Evolutionary conservation across 345 rosid species (phyloP), one percentile per base, ranked within the genome.

Genomic region (Hibiscus syriacus): DNA sequence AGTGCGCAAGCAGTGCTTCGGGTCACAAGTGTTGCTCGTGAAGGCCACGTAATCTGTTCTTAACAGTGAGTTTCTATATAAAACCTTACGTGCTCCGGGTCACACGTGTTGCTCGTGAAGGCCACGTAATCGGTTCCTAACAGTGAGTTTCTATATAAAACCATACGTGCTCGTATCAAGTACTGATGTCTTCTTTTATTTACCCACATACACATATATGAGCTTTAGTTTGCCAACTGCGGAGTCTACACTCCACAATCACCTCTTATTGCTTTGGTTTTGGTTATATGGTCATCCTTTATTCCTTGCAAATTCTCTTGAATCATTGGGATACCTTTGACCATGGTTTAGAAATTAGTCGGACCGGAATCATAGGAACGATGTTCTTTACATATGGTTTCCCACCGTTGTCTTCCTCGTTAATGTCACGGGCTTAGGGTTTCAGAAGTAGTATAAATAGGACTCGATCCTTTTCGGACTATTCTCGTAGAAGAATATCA

Each of bases 1-100:
- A 88, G 84, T 17, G 95, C 98, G 49, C 97, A 86, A 74, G 98
- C 98, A 0, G 98, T 90, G 56, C 88, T 92, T 76, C 97, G 97
- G 3, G 92, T 82, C 75, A 92, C 97, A 66, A 86, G 76, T 72
- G 73, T 73, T 50, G 60, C 89, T 65, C 81, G 76, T 16, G 94
- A 89, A 54, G 80, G 83, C 66, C 72, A 85, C 45, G 82, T 82
- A 66, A 58, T 82, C 34, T 84, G 89, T 69, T 80, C 88, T 67
- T 86, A 73, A 75, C 38, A 3, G 38, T 34, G 38, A 34, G 38
- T 34, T 34, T n/a, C n/a, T n/a, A n/a, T n/a, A n/a, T n/a, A n/a
- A n/a, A n/a, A n/a, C n/a, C n/a, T n/a, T n/a, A n/a, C n/a, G n/a
- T n/a, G n/a, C n/a, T n/a, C n/a, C 97, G 97, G 3, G 92, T 82